Conservation (phyloP, 306 rosid genomes). For the Pachyrhizus erosus region DNA sequence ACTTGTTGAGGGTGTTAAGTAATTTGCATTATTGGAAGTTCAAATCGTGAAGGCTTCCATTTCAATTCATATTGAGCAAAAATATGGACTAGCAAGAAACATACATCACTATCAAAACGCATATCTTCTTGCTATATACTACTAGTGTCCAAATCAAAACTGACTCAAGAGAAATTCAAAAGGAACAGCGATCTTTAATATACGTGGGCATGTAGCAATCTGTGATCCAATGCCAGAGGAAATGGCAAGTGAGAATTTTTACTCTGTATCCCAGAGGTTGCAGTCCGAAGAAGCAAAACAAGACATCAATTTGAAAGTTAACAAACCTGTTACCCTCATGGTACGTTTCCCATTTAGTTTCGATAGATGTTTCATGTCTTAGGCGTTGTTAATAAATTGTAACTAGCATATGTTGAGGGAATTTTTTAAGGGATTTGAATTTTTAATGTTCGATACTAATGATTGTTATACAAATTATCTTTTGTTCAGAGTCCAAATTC, state of each 20-base stretch:
- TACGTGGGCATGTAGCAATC: not conserved
- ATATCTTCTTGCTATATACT: not conserved
- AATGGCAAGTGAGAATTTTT: constrained; percentile 11
- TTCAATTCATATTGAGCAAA: not conserved
- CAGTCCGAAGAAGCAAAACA: constrained; percentile 16
- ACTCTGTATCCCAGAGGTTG: constrained; percentile 20
- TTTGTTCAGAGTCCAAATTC: not conserved
- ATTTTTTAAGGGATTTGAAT: not conserved
- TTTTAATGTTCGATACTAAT: not conserved
- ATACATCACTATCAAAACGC: not conserved
- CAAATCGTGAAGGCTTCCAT: not conserved
- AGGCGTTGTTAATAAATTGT: not conserved
- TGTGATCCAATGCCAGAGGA: not conserved
- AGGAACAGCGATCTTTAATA: not conserved
- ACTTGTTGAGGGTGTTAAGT: not conserved
- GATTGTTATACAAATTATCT: not conserved
- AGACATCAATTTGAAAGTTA: constrained; percentile 3
- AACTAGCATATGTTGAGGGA: not conserved
- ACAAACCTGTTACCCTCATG: constrained; percentile 27
- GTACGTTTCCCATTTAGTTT: constrained; percentile 4
- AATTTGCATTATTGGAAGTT: constrained; percentile 14
- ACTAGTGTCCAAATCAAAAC: not conserved
- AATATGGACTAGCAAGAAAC: not conserved
- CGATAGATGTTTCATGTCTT: not conserved
- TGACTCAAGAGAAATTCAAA: not conserved